Conservation (phyloP, 2,329 filamentous ascomycete species). For the Claviceps africana region DNA sequence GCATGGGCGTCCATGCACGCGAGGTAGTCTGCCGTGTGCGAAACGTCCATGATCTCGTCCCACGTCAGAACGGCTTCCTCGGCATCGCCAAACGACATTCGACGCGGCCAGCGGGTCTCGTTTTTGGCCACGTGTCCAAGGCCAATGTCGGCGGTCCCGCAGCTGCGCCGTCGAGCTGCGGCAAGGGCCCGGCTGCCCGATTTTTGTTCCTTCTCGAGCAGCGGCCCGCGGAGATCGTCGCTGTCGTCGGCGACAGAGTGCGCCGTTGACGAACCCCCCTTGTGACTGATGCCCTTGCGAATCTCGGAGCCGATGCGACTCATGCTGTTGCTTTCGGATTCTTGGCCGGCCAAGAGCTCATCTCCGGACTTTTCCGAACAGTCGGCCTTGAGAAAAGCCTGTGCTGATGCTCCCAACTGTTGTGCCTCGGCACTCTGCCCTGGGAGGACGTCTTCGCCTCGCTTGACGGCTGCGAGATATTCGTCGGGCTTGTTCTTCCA, state of each 20-base stretch:
- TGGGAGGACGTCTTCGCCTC: conserved; percentile 18
- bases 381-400: conserved; percentile 9
- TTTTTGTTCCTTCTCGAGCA: conserved; percentile 34
- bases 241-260: conserved; percentile 45
- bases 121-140: conserved; percentile 23
- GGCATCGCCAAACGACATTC: conserved; percentile 61
- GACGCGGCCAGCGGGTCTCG: conserved; percentile 53
- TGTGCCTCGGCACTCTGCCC: conserved; percentile 13
- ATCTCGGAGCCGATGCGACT: conserved; percentile 25
- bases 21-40: conserved; percentile 16
- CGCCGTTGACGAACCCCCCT: conserved; percentile 36
- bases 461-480: conserved; percentile 31
- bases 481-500: conserved; percentile 53
- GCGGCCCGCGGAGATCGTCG: conserved; percentile 44
- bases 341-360: conserved; percentile 11
- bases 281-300: conserved; percentile 26
- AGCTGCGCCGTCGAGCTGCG: conserved; percentile 50
- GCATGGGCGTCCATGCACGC: conserved; percentile 22
- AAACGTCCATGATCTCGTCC: conserved; percentile 37
- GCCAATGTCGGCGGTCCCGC: conserved; percentile 22
- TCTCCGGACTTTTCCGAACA: conserved; percentile 9
- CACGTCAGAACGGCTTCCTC: conserved; percentile 61
- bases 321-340: conserved; percentile 13
- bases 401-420: conserved; percentile 15
- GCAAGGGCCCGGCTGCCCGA: conserved; percentile 29